A percentile compares a stretch with the other conserved stretches of the same genome.
phyloP scores from a whole-genome alignment of 208 protist species.

The Acanthamoeba royreba region DNA sequence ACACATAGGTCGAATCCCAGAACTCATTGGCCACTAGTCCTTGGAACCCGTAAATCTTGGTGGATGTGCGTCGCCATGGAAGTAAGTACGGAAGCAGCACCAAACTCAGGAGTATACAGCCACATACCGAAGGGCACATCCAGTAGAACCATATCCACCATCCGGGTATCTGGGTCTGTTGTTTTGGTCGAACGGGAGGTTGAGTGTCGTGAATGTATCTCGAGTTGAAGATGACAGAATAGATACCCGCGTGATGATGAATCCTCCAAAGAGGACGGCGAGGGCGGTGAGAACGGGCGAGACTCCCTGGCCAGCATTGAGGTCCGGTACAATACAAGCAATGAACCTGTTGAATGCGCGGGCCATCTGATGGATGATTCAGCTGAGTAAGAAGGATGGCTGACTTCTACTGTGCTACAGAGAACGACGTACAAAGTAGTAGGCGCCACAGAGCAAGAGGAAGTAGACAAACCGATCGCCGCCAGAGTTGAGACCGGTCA shows the following conservation, averaged over 20 bases:
- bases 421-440: neutral
- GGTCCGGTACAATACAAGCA: neutral
- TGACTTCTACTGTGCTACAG: too few relatives aligned
- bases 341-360: neutral
- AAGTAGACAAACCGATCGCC: conserved; percentile 11
- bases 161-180: neutral
- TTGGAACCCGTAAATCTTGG: neutral
- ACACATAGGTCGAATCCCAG: neutral
- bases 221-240: neutral
- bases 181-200: neutral
- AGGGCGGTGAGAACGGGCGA: neutral
- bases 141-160: too few relatives aligned
- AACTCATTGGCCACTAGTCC: conserved; percentile 3
- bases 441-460: neutral
- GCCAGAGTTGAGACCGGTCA: neutral
- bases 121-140: too few relatives aligned
- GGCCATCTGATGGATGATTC: neutral
- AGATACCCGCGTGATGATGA: neutral
- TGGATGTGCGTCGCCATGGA: too few relatives aligned
- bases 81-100: too few relatives aligned
- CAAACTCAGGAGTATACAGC: too few relatives aligned
- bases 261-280: neutral
- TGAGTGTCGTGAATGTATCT: neutral
- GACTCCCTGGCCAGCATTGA: neutral
- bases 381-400: neutral